Base-by-base conservation (phyloP, 2,329 filamentous ascomycete genomes). In the Gnomoniopsis sp. region DNA sequence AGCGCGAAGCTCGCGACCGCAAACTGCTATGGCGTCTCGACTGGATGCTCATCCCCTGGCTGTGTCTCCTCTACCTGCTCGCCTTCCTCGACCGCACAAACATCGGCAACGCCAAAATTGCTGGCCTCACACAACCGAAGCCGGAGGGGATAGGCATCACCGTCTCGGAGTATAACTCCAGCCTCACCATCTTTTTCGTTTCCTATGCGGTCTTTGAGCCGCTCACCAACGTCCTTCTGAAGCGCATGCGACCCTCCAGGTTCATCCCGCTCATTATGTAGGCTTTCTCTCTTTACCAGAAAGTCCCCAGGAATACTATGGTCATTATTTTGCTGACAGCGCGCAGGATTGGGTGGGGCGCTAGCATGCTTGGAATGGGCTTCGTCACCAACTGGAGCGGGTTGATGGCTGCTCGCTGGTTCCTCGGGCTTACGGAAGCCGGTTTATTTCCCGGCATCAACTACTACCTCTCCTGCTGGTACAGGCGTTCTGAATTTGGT, bases 191-290 rank as follows among this genome's bases (percentile, higher is more conserved):
- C 65, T 96, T 96, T 76, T 96, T 96, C 75, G 80, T 96, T 52
- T 91, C 89, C 0, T 96, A 96, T 70, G 82, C 89, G 2, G 73
- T 92, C 36, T 92, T 91, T 63, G 91, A 95, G 70, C 85, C 86
- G 0, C 66, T 92, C 47, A 91, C 90, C 60, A 96, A 96, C 70
- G 77, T 93, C 49, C 73, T 96, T 23, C 84, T 96, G 60, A 96
- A 96, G 74, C 82, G 80, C 19, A 76, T 90, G 62, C 81, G 86
- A 1, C 92, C 92, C 0, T 90, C 88, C 43, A 75, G 93, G 55
- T 96, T 96, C 69, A 85, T 96, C 57, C 89, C 91, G 2, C 76
- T 82, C 34, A 96, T 96, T 68, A 96, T 96, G 88, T 80, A 83
- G 65, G 78, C 4, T 19, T 82, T 22, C 17, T 1, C 6, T 11